Percentiles rank a stretch among this genome's conserved stretches.
Evolutionary conservation across 192 early-diverging fungal species (phyloP).

Genomic region (Coemansia sp.): DNA sequence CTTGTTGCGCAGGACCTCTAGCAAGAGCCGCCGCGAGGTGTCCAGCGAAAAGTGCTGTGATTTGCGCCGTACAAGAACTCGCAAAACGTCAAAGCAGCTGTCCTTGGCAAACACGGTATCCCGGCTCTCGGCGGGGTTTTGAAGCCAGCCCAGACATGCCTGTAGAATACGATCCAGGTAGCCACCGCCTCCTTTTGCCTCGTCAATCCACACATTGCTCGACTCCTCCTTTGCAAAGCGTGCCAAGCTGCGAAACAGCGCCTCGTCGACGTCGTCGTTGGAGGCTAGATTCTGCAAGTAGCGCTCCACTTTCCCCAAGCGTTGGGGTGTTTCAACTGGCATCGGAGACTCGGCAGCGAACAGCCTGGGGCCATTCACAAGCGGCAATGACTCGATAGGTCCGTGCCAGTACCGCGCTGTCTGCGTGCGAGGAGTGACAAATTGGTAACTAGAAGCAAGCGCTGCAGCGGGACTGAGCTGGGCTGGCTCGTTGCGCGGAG

Average conservation of each 20-base stretch:
- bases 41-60: slow-evolving; percentile 46
- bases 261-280: slow-evolving; percentile 36
- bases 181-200: slow-evolving; percentile 23
- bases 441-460: background rate
- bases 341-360: slow-evolving; percentile 33
- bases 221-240: slow-evolving; percentile 55
- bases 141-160: slow-evolving; percentile 49
- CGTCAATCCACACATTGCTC: slow-evolving; percentile 28
- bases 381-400: slow-evolving; percentile 27
- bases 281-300: slow-evolving; percentile 32
- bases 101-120: slow-evolving; percentile 51
- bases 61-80: slow-evolving; percentile 47
- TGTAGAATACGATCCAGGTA: slow-evolving; percentile 39
- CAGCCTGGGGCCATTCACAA: background rate
- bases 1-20: slow-evolving; percentile 49
- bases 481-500: slow-evolving; percentile 5
- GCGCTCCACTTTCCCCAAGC: slow-evolving; percentile 25
- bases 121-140: slow-evolving; percentile 40
- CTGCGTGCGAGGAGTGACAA: slow-evolving; percentile 48
- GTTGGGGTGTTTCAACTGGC: slow-evolving; percentile 39
- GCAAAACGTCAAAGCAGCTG: slow-evolving; percentile 55
- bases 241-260: slow-evolving; percentile 49
- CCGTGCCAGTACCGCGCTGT: slow-evolving; percentile 51
- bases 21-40: slow-evolving; percentile 34
- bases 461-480: slow-evolving; percentile 6